A percentile compares a stretch with the other conserved stretches of the same genome.
Evolutionary conservation across 306 rosid genomes (phyloP).

Genomic region (Castanea crenata): DNA sequence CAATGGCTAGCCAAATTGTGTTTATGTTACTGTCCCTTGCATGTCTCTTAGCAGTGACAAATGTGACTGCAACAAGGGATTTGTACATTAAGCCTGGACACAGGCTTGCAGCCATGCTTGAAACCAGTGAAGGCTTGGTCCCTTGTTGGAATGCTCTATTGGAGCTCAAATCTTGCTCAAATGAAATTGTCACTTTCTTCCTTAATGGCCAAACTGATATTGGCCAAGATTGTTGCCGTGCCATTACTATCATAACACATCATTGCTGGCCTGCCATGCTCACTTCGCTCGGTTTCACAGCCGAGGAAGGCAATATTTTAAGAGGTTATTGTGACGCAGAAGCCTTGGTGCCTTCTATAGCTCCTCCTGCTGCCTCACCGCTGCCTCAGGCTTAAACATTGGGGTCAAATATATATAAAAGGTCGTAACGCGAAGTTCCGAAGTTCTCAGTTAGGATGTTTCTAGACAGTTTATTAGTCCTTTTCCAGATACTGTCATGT

Average conservation of each 20-base stretch:
- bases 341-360: slow-evolving; percentile 17
- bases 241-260: slow-evolving; percentile 34
- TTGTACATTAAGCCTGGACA: background rate
- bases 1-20: background rate
- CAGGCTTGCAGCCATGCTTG: background rate
- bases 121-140: background rate
- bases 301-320: slow-evolving; percentile 28
- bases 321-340: slow-evolving; percentile 33
- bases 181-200: slow-evolving; percentile 34
- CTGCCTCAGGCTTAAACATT: too few species aligned
- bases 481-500: too few species aligned
- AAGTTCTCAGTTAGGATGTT: too few species aligned
- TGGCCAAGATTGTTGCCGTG: slow-evolving; percentile 34
- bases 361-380: slow-evolving; percentile 17
- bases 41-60: background rate
- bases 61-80: background rate
- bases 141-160: slow-evolving; percentile 32
- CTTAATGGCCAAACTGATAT: slow-evolving; percentile 24
- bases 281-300: slow-evolving; percentile 33
- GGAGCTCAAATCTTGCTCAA: slow-evolving; percentile 39
- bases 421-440: too few species aligned
- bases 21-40: background rate
- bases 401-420: too few species aligned
- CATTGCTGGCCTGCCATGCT: slow-evolving; percentile 49
- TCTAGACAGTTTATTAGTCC: too few species aligned